Base-by-base conservation (phyloP, 1,284 basidiomycete genomes). In the Naganishia cerealis region DNA sequence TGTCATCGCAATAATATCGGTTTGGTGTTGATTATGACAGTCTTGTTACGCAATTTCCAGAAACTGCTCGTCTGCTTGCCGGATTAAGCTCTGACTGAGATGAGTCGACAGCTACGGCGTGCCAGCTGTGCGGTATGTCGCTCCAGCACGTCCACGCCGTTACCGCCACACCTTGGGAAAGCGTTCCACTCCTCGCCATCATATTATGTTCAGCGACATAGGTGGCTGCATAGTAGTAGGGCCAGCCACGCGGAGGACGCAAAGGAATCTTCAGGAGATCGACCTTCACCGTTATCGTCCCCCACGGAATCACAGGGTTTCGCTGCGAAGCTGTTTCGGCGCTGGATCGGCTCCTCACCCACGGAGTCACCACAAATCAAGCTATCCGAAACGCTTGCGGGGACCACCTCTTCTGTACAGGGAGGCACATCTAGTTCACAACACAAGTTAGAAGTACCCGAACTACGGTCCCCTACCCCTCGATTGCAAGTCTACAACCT, bases 251-350 rank as follows among this genome's bases (percentile, higher is more conserved):
- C 43, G 24, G n/a, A 59, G 24, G 42, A 48, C 3, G 36, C 24
- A 5, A 48, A 3, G 4, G 9, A n/a, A 46, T 6, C 46, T 6
- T 12, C 40, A 40, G 3, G 13, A 1, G 24, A 4, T 10, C 13
- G 15, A 13, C 18, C 50, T 15, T 6, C 29, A 1, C 46, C 3
- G 16, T 13, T 12, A 9, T 13, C 13, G 21, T 33, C 38, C n/a
- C 21, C 46, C 46, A 21, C 9, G 7, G 46, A 21, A 24, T 24
- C 46, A 16, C 59, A 15, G 36, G 33, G 61, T 18, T 42, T 63
- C 15, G 61, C 61, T 3, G 38, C 61, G 8, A 42, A 63, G 48
- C 52, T 63, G 18, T 63, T 63, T 33, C 61, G 50, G 3, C 50
- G 39, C 18, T 42, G 52, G 24, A n/a, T 42, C 12, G 61, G 61